Base-by-base conservation (phyloP, 371 early-diverging fungal genomes). In the Ordospora colligata region DNA sequence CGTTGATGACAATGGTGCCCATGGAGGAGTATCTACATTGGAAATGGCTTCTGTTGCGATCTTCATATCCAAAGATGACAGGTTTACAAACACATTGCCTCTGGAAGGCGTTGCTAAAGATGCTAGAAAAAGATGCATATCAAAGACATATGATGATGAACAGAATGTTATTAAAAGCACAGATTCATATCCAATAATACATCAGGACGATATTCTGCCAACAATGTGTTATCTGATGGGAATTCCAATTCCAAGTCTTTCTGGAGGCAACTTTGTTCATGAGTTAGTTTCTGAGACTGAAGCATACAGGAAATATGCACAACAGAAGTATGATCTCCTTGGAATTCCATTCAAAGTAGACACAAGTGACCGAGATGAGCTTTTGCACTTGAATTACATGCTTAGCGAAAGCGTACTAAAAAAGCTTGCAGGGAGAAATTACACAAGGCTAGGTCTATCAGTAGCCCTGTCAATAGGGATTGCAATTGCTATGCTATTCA, bases 1-100 rank as follows among this genome's bases (percentile, higher is more conserved):
- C 14, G 95, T 96, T 92, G 93, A 92, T 43, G 80, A 87, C n/a
- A 90, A 93, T 77, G 98, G 98, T 1, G 94, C 95, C 78, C 98
- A 98, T 76, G 98, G 97, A 10, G 95, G 96, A 10, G 93, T 93
- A 73, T 91, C 91, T 67, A 87, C 88, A 46, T 86, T 89, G 46
- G 97, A 96, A 44, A 37, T 71, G 43, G 75, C 81, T n/a, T 74
- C 83, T 32, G 70, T 83, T 42, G 72, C 69, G 12, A 12, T 54
- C 21, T 71, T 85, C 19, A 66, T 83, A 43, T 62, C 74, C 11
- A 83, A 80, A 62, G 75, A 63, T 21, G 23, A 23, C 0, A 51
- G 67, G 21, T 46, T 63, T 10, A 43, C 44, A 19, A 17, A 27
- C 25, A 10, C 49, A 12, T 22, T 44, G 14, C 14, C 37, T 7